These are phyloP conservation scores for Suhomyces yuchorum DNA, from an alignment of 1,139 yeast species.

Conservation along the genomic window DNA sequence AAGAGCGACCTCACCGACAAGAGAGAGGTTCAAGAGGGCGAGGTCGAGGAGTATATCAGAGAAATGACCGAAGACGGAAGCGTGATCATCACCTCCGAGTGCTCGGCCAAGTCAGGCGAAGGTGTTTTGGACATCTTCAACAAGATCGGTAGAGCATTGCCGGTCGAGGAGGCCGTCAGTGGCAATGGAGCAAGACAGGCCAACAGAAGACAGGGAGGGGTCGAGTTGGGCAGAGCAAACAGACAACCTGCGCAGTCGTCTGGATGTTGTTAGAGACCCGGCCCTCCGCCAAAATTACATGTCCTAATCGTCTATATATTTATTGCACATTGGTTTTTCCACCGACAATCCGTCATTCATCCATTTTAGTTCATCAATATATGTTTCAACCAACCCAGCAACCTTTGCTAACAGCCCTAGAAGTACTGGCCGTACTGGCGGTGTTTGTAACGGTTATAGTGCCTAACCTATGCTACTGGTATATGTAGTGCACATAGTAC, in stretches of 20 bases:
- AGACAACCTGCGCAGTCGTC: constrained; percentile 26
- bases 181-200: constrained; percentile 31
- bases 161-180: constrained; percentile 40
- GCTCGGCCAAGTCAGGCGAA: constrained; percentile 51
- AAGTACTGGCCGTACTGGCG: no score
- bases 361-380: constrained; percentile 3
- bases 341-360: constrained; percentile 1
- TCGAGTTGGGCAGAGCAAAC: constrained; percentile 40
- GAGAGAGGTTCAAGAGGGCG: constrained; percentile 48
- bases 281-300: neutral
- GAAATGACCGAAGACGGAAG: constrained; percentile 32
- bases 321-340: neutral
- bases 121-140: constrained; percentile 49
- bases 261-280: constrained; percentile 30
- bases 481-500: no score
- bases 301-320: neutral
- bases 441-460: no score
- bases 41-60: constrained; percentile 39
- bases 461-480: no score
- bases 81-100: constrained; percentile 38
- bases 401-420: neutral
- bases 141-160: constrained; percentile 46
- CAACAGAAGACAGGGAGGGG: constrained; percentile 34
- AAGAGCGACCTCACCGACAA: constrained; percentile 60
- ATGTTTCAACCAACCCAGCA: neutral